These are phyloP conservation scores for Luvunga scandens DNA, from an alignment of 345 rosid species.

Conservation along the genomic window DNA sequence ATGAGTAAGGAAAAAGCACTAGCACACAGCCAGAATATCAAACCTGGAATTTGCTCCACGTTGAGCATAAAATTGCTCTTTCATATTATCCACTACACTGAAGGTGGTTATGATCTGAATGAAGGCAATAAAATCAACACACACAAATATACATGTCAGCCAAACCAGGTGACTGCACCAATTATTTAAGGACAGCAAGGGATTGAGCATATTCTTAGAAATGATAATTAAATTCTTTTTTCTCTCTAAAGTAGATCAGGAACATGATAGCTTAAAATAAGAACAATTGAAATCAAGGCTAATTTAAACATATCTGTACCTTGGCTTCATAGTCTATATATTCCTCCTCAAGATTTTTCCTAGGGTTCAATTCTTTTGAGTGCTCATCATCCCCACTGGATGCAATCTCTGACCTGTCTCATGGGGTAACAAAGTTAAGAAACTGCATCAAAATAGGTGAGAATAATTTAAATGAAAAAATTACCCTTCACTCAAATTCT, in stretches of 20 bases:
- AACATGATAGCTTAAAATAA: neutral
- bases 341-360: slow-evolving; percentile 85
- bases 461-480: slow-evolving; percentile 6
- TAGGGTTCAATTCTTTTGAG: slow-evolving; percentile 56
- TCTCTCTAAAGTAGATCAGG: neutral
- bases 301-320: slow-evolving; percentile 38
- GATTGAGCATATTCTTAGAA: neutral
- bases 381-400: slow-evolving; percentile 46
- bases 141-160: neutral
- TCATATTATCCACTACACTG: slow-evolving; percentile 90
- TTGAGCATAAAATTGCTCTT: slow-evolving; percentile 68
- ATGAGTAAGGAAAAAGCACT: neutral
- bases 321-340: slow-evolving; percentile 85
- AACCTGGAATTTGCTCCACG: slow-evolving; percentile 55
- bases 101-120: slow-evolving; percentile 84
- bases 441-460: slow-evolving; percentile 17
- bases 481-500: slow-evolving; percentile 70
- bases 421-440: slow-evolving; percentile 14
- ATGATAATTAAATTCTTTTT: neutral
- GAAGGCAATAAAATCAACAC: slow-evolving; percentile 3
- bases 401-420: slow-evolving; percentile 53
- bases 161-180: neutral
- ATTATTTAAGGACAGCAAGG: neutral
- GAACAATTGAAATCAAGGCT: neutral
- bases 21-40: slow-evolving; percentile 12